Percentiles rank a stretch among this genome's conserved stretches.
These are phyloP conservation scores for Phytophthora cryptogea DNA, from an alignment of 352 stramenopile species.

Conservation along the genomic window DNA sequence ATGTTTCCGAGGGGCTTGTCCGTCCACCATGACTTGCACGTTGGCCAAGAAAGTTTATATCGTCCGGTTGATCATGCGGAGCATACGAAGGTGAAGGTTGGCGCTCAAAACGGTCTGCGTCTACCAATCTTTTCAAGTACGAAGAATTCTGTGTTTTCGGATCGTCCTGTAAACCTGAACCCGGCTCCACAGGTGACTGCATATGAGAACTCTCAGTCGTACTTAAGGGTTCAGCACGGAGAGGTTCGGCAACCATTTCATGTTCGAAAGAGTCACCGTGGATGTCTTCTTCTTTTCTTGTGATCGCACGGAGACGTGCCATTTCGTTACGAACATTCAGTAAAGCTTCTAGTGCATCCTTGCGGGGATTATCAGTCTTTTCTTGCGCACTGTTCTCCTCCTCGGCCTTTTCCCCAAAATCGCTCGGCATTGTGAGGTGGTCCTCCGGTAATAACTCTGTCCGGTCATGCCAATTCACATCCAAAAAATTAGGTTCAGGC, in stretches of 20 bases:
- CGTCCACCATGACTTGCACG: neutral
- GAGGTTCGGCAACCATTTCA: neutral
- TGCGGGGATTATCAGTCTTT: slow-evolving; percentile 3
- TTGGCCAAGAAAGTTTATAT: slow-evolving; percentile 2
- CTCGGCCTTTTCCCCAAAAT: slow-evolving; percentile 13
- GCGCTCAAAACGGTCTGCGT: slow-evolving; percentile 21
- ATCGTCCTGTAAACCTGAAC: slow-evolving; percentile 2
- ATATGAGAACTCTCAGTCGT: slow-evolving; percentile 13
- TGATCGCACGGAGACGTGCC: slow-evolving; percentile 28
- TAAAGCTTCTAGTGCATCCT: slow-evolving; percentile 34
- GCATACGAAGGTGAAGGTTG: slow-evolving; percentile 4
- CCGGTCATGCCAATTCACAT: slow-evolving; percentile 9
- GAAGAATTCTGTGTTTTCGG: neutral
- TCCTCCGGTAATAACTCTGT: slow-evolving; percentile 7
- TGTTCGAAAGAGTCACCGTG: slow-evolving; percentile 3
- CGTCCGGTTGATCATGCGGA: neutral
- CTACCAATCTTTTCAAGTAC: slow-evolving; percentile 22
- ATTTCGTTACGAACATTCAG: slow-evolving; percentile 32
- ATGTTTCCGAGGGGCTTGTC: neutral
- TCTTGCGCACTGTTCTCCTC: neutral
- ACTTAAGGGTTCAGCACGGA: neutral
- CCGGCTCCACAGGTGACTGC: neutral
- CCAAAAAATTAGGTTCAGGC: neutral
- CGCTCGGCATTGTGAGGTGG: slow-evolving; percentile 3
- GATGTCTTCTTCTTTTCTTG: slow-evolving; percentile 13